Evolutionary conservation across 78 protist genomes (phyloP).

Genomic region (Dictyostelium firmibasis): DNA sequence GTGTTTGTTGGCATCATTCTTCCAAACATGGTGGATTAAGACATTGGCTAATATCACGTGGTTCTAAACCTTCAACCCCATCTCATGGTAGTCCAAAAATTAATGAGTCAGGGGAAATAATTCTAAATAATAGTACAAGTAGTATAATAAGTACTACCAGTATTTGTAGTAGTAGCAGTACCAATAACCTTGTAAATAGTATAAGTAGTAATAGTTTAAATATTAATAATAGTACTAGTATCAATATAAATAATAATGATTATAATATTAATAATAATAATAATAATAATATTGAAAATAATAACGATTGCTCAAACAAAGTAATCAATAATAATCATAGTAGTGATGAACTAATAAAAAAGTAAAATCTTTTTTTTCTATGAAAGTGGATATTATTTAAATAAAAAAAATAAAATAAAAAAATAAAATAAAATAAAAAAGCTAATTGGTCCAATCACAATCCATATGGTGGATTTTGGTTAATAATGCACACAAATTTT

Average conservation of each 20-base stretch:
- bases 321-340: background rate
- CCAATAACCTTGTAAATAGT: background rate
- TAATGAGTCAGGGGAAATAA: background rate
- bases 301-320: background rate
- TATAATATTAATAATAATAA: background rate
- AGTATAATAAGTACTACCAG: background rate
- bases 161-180: background rate
- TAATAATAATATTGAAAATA: background rate
- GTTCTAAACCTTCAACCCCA: background rate
- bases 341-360: background rate
- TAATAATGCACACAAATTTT: background rate
- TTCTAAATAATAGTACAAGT: background rate
- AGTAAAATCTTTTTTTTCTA: background rate
- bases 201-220: background rate
- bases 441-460: too few relatives aligned
- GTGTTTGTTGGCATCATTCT: constrained; percentile 40
- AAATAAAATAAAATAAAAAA: too few relatives aligned
- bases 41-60: constrained; percentile 33
- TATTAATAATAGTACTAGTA: background rate
- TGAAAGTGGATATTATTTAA: background rate
- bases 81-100: background rate
- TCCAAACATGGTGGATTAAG: constrained; percentile 57
- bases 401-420: background rate
- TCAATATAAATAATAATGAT: background rate
- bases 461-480: background rate